Evolutionary conservation across 1,139 yeast genomes (phyloP).

Genomic region (Eremothecium cymbalariae): DNA sequence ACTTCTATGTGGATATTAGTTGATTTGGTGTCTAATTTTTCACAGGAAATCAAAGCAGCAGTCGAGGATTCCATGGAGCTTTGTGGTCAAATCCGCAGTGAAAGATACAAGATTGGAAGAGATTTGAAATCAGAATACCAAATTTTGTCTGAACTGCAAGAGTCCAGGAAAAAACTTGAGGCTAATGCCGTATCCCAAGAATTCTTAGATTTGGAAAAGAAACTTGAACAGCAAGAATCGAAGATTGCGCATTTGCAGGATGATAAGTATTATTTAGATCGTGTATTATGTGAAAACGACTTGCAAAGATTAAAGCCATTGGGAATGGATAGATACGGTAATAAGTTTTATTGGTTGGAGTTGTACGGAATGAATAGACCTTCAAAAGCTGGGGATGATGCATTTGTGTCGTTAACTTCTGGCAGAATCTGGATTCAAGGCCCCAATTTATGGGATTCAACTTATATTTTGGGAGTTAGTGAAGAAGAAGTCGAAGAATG

Average conservation of each 20-base stretch:
- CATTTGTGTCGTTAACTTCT: conserved; percentile 30
- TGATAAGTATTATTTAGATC: conserved; percentile 47
- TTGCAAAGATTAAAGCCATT: conserved; percentile 67
- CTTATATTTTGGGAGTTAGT: conserved; percentile 36
- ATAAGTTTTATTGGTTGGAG: conserved; percentile 96
- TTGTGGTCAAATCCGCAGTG: conserved; percentile 30
- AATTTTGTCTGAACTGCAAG: conserved; percentile 11
- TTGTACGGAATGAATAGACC: conserved; percentile 65
- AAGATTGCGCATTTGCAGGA: conserved; percentile 39
- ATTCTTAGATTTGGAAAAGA: conserved; percentile 7
- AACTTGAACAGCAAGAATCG: conserved; percentile 13
- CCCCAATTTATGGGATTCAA: conserved; percentile 60
- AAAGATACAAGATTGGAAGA: conserved; percentile 26
- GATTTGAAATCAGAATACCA: conserved; percentile 18
- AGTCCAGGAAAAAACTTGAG: conserved; percentile 2
- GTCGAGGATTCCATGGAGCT: conserved; percentile 30
- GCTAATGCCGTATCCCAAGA: conserved; percentile 4
- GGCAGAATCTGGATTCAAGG: conserved; percentile 95
- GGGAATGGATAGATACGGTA: conserved; percentile 78
- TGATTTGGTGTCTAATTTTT: conserved; percentile 27
- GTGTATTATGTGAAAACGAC: conserved; percentile 55
- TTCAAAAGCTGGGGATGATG: conserved; percentile 35
- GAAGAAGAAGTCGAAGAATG: conserved; percentile 34
- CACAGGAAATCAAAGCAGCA: conserved; percentile 27
- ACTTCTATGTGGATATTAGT: conserved; percentile 27